Base-by-base conservation (phyloP, 352 stramenopile genomes). In the Vaucheria bursata region DNA sequence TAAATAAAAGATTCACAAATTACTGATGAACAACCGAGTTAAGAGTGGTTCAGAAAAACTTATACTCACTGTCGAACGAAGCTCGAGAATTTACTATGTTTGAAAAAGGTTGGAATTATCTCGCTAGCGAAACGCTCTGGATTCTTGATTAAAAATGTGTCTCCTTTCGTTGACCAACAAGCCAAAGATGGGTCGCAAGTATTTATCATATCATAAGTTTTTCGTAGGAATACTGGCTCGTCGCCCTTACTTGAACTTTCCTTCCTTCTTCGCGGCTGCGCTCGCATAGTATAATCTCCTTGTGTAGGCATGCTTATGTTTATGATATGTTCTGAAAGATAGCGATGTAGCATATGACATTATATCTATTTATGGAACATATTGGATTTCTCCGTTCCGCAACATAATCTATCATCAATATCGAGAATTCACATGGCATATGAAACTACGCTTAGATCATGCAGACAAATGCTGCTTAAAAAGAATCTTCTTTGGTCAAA, bases 81-180 rank as follows among this genome's bases (percentile, higher is more conserved):
- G 38, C 88, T 93, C 53, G 88, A 91, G 74, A 96, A 94, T 78
- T 94, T 96, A 79, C 88, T 89, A 87, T 96, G 91, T 85, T 95
- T 94, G 83, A 96, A 95, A 87, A 94, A 95, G 33, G 87, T 83
- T 0, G 91, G 91, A 79, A 96, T 92, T 25, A 95, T 88, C 77
- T 89, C 85, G 77, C 92, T 87, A 0, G 90, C 89, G 81, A 96
- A 95, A 36, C 86, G 86, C 31, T 87, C 81, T 1, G 90, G 89
- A 77, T 92, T 88, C 82, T 94, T 93, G n/a, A 95, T 87, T 40
- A 95, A 85, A 81, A 96, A 94, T 71, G 87, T 92, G 49, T 94
- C 89, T 34, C 91, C 91, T 6, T 77, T 79, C 0, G 80, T 38
- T 4, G 88, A 91, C 91, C 90, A 96, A 72, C 86, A 86, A 34